phyloP scores from a whole-genome alignment of 2,329 filamentous ascomycete species.

The Diaporthe sp. region DNA sequence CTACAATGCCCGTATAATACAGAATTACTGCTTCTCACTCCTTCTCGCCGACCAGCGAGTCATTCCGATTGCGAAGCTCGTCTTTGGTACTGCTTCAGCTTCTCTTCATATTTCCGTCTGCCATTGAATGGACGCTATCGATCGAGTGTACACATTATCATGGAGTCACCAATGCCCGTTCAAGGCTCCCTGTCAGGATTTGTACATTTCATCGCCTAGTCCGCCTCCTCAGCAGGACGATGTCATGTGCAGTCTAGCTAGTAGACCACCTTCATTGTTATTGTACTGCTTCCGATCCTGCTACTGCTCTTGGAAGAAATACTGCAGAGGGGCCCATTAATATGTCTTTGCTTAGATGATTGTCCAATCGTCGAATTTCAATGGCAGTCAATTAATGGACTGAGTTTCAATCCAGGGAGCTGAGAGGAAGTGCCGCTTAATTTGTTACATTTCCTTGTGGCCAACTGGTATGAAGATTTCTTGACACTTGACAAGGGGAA shows the following conservation, averaged over 20 bases:
- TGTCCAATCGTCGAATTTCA: background rate
- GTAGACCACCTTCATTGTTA: background rate
- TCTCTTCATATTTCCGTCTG: background rate
- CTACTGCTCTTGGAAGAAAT: background rate
- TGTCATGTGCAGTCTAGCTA: background rate
- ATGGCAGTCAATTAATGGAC: background rate
- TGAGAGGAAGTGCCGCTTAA: background rate
- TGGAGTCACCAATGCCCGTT: background rate
- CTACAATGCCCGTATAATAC: background rate
- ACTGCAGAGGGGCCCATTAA: background rate
- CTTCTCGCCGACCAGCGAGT: background rate
- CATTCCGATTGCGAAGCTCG: background rate
- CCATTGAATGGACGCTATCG: background rate
- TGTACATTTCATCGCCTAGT: no score
- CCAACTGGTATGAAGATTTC: background rate
- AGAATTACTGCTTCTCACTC: no score
- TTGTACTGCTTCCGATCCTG: background rate
- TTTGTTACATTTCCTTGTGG: background rate
- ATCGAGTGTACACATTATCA: no score
- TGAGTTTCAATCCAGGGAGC: background rate
- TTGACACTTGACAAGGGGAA: no score
- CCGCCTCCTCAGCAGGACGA: no score
- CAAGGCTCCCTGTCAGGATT: background rate
- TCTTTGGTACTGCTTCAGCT: background rate
- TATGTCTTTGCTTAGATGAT: background rate